phyloP scores from a whole-genome alignment of 257 asterid genomes.

The Marsdenia floribunda region DNA sequence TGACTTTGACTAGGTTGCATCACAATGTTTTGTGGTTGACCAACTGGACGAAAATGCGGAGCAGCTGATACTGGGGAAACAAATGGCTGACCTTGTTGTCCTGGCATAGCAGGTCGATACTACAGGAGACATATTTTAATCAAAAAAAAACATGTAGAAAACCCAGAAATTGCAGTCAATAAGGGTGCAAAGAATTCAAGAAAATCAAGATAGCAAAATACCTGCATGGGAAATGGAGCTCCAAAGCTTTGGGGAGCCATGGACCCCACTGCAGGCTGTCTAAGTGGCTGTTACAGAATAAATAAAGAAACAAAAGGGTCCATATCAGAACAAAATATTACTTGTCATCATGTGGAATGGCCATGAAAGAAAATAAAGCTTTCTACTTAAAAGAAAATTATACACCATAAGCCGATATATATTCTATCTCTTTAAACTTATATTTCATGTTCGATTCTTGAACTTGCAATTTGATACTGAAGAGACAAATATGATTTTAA shows the following conservation, averaged over 20 bases:
- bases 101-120: conserved; percentile 60
- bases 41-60: conserved; percentile 67
- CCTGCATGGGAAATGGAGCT: conserved; percentile 72
- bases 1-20: conserved; percentile 63
- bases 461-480: not conserved
- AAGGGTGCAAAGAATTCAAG: not conserved
- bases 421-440: not conserved
- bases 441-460: not conserved
- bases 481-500: not conserved
- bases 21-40: conserved; percentile 53
- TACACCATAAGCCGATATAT: not conserved
- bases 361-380: not conserved
- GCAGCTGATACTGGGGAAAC: conserved; percentile 39
- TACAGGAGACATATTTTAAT: conserved; percentile 28
- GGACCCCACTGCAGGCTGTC: conserved; percentile 66
- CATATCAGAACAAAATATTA: conserved; percentile 4
- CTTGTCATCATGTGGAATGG: not conserved
- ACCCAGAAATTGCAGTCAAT: conserved; percentile 5
- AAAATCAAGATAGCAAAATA: conserved; percentile 26
- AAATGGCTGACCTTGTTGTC: conserved; percentile 59
- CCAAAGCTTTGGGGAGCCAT: conserved; percentile 59
- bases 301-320: conserved; percentile 13
- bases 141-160: conserved; percentile 11
- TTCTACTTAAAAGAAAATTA: not conserved
- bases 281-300: conserved; percentile 39